A percentile compares a stretch with the other conserved stretches of the same genome.
phyloP scores from a whole-genome alignment of 1,139 yeast species.

The Hyphopichia pseudoburtonii region DNA sequence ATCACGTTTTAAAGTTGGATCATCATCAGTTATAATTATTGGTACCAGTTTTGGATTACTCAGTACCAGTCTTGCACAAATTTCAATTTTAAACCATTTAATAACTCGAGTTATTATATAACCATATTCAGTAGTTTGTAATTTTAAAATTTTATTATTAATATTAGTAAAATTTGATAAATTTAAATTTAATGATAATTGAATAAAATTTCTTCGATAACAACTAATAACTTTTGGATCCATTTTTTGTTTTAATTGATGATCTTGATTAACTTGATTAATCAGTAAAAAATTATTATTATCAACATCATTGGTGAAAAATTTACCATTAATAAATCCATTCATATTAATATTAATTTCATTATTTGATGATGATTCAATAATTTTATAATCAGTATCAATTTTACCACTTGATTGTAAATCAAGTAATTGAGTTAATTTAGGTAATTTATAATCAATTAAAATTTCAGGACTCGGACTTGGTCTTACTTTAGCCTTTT shows the following conservation, averaged over 20 bases:
- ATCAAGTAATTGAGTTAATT: constrained; percentile 30
- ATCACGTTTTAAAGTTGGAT: constrained; percentile 6
- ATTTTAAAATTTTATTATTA: constrained; percentile 28
- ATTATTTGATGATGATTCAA: constrained; percentile 30
- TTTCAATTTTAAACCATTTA: constrained; percentile 41
- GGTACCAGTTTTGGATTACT: constrained; percentile 31
- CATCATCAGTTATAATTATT: constrained; percentile 28
- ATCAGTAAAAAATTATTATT: constrained; percentile 32
- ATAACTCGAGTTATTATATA: constrained; percentile 36
- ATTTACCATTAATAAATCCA: constrained; percentile 45
- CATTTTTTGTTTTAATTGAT: constrained; percentile 10
- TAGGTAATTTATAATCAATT: constrained; percentile 29
- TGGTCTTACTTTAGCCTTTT: constrained; percentile 8
- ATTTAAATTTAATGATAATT: constrained; percentile 35
- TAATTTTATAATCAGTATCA: constrained; percentile 24
- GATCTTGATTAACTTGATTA: constrained; percentile 5
- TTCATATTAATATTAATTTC: constrained; percentile 26
- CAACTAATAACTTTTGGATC: constrained; percentile 46
- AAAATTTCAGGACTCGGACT: constrained; percentile 12
- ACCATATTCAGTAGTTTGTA: constrained; percentile 37
- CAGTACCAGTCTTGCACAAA: constrained; percentile 37
- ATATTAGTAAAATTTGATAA: constrained; percentile 27
- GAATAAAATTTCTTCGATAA: constrained; percentile 47
- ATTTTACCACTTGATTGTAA: constrained; percentile 22
- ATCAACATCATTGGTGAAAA: constrained; percentile 44